Evolutionary conservation across 257 asterid species (phyloP), one percentile per base, ranked within the genome.

Genomic region (Hygrophila difformis): DNA sequence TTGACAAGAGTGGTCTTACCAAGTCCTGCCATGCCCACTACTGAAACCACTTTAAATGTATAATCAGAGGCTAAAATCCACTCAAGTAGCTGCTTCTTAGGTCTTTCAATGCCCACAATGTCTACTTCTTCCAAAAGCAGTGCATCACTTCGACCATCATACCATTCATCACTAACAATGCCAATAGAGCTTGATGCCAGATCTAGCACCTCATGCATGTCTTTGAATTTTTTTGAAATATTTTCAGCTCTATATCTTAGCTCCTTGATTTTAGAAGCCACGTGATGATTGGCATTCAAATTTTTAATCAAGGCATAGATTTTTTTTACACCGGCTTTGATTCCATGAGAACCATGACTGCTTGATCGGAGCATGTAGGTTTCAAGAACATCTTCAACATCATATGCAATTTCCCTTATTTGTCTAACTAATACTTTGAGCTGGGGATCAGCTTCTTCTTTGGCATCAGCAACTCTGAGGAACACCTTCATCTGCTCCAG

Each of bases 81-180:
- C 5, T 4, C 12, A 31, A 31, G 13, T 10, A 68, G 54, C 19
- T 64, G 55, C 15, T 39, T 7, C 54, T 59, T 74, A 2, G 64
- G 72, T 34, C 49, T 22, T 41, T 52, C 57, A 12, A 69, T 56
- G 11, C 81, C 77, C 11, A 66, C 69, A 15, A 74, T 62, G 15
- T 69, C 66, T 2, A 29, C 23, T 29, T 59, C 69, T 49, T 60
- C 69, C 12, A 66, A 7, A 9, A 66, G 49, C 14, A 63, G 12
- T 3, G 71, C 64, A 51, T 51, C 68, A 0, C 59, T 72, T 28
- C 73, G 57, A 20, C 62, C 51, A 15, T 56, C 64, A 37, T 48
- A 28, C 43, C 47, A 18, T 12, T 18, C 7, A 8, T 20, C 21
- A 6, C 17, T 41, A 14, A 22, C 9, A 44, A 21, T 4, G 11